Percentiles rank a stretch among this genome's conserved stretches.
These are phyloP conservation scores for Dendrobium catenatum DNA, from an alignment of 106 monocot species.

Conservation along the genomic window DNA sequence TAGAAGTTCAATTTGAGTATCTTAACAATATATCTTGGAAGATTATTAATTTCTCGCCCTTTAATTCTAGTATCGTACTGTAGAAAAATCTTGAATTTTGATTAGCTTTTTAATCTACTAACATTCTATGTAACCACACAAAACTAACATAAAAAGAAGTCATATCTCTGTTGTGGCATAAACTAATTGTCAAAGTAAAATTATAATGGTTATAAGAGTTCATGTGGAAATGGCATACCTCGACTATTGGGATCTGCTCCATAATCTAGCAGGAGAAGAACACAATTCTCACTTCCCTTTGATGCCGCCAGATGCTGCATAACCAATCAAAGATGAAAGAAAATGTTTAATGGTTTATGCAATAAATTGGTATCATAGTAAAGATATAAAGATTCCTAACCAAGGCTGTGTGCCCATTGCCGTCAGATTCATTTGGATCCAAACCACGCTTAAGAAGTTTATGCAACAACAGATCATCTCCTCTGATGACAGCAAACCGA, in stretches of 20 bases:
- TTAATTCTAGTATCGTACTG: too few relatives aligned
- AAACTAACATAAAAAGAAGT: too few relatives aligned
- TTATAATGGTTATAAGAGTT: too few relatives aligned
- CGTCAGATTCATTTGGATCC: slow-evolving; percentile 64
- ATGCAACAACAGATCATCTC: slow-evolving; percentile 45
- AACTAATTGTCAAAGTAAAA: too few relatives aligned
- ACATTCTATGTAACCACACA: too few relatives aligned
- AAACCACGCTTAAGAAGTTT: slow-evolving; percentile 52
- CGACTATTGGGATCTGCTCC: slow-evolving; percentile 76
- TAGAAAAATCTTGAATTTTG: too few relatives aligned
- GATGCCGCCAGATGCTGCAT: slow-evolving; percentile 84
- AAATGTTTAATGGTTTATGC: background rate
- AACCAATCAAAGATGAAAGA: slow-evolving; percentile 1
- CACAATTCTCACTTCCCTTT: slow-evolving; percentile 57
- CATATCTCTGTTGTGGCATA: too few relatives aligned
- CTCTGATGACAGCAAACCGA: slow-evolving; percentile 44
- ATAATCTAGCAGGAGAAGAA: slow-evolving; percentile 54
- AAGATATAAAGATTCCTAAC: slow-evolving; percentile 19
- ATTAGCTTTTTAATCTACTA: too few relatives aligned
- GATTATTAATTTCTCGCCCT: too few relatives aligned
- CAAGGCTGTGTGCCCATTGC: slow-evolving; percentile 38
- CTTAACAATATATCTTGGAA: too few relatives aligned
- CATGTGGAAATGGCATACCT: slow-evolving; percentile 36
- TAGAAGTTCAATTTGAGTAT: too few relatives aligned
- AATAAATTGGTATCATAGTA: background rate